A percentile compares a stretch with the other conserved stretches of the same genome.
Conservation (phyloP, 305 asterid species). For the Petunia hybrid region DNA sequence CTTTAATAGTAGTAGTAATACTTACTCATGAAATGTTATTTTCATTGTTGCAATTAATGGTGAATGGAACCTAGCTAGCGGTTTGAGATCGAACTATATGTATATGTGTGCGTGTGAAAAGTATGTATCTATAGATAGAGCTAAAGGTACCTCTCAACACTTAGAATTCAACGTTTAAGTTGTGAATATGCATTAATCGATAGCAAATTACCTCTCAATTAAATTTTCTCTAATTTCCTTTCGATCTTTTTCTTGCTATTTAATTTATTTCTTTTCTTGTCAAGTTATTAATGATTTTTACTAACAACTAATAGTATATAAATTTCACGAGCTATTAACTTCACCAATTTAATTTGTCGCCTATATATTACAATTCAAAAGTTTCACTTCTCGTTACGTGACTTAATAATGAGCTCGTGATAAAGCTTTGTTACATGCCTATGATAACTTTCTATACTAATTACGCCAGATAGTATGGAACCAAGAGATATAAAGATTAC, state of each 20-base stretch:
- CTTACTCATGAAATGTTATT: too few species aligned
- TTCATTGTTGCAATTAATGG: too few species aligned
- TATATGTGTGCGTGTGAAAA: neutral
- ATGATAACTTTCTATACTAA: too few species aligned
- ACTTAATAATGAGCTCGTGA: too few species aligned
- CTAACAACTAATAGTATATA: neutral
- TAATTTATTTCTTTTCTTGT: neutral
- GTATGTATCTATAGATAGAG: neutral
- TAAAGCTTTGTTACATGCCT: too few species aligned
- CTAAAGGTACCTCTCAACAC: neutral
- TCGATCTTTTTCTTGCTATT: too few species aligned
- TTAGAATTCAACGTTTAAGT: neutral
- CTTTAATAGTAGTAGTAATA: neutral
- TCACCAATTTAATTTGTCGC: too few species aligned
- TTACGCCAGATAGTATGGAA: conserved; percentile 30
- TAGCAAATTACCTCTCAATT: too few species aligned
- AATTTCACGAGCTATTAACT: too few species aligned
- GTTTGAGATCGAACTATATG: neutral
- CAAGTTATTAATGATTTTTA: neutral
- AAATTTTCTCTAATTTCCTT: too few species aligned
- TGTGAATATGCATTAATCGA: neutral
- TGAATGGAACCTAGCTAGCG: neutral
- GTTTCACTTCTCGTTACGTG: too few species aligned
- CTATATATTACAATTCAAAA: too few species aligned
- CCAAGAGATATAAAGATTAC: conserved; percentile 35